Percentiles rank a stretch among this genome's conserved stretches.
Evolutionary conservation across 768 basidiomycete species (phyloP).

Genomic region (Auricularia auricula-judae): DNA sequence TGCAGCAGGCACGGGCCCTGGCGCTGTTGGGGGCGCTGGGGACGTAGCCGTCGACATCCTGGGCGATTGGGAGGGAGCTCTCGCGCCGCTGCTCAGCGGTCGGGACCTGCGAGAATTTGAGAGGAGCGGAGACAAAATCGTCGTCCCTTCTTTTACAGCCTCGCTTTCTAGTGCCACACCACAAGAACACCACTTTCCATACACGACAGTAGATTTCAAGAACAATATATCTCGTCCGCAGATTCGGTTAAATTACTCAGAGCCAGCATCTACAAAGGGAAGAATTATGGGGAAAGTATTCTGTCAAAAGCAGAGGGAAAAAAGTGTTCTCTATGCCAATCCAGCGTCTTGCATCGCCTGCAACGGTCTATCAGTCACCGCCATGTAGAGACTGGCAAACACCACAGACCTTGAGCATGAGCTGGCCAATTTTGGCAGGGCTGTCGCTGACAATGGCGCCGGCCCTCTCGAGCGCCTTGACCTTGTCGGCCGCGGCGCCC

Average conservation of each 20-base stretch:
- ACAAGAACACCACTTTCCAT: neutral
- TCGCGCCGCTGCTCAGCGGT: neutral
- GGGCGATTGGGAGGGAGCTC: neutral
- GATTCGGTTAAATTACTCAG: neutral
- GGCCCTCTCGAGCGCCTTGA: constrained; percentile 78
- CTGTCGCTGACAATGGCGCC: constrained; percentile 91
- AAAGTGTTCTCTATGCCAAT: constrained; percentile 31
- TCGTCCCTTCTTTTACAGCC: neutral
- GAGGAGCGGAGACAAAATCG: neutral
- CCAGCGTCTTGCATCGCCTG: constrained; percentile 76
- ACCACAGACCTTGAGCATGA: constrained; percentile 74
- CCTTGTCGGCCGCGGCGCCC: constrained; percentile 92
- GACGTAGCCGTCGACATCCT: neutral
- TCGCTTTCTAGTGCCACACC: no score
- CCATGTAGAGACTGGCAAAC: neutral
- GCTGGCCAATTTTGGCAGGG: constrained; percentile 85
- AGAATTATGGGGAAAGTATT: neutral
- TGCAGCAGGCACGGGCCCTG: neutral
- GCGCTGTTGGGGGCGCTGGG: neutral
- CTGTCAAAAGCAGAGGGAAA: neutral
- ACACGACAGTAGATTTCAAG: neutral
- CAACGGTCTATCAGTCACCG: constrained; percentile 7
- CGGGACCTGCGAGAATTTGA: neutral
- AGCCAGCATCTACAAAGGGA: neutral
- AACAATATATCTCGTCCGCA: neutral